Conservation (phyloP, 2,329 filamentous ascomycete species). For the Stachybotrys chartarum region DNA sequence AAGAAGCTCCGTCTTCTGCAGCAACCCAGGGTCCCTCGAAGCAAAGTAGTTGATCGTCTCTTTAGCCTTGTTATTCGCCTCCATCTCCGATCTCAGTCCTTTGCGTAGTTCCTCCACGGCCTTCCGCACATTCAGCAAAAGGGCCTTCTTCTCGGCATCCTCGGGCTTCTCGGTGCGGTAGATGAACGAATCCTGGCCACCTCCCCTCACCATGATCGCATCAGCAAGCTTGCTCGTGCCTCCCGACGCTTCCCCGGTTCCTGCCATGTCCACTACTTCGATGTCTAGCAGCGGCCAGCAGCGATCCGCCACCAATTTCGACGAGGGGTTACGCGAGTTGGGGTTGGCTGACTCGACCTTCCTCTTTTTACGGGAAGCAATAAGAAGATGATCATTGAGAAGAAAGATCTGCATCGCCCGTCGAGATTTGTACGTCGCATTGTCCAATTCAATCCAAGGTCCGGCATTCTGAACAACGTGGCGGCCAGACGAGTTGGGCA, state of each 20-base stretch:
- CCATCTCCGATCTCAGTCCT: slow-evolving; percentile 75
- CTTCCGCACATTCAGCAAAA: slow-evolving; percentile 87
- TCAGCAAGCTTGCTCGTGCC: slow-evolving; percentile 62
- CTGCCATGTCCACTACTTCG: slow-evolving; percentile 82
- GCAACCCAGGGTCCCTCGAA: slow-evolving; percentile 65
- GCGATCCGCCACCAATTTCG: slow-evolving; percentile 83
- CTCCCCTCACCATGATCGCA: slow-evolving; percentile 80
- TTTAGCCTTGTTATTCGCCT: slow-evolving; percentile 75
- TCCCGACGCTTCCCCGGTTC: slow-evolving; percentile 48
- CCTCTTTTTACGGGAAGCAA: slow-evolving; percentile 90
- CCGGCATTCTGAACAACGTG: slow-evolving; percentile 92
- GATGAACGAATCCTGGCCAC: slow-evolving; percentile 86
- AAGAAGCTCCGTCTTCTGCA: slow-evolving; percentile 73
- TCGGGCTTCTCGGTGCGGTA: slow-evolving; percentile 84
- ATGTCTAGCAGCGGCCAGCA: slow-evolving; percentile 94
- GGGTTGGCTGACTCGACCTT: slow-evolving; percentile 60
- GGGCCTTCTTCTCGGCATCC: slow-evolving; percentile 66
- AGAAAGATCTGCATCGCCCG: slow-evolving; percentile 86
- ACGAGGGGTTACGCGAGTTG: slow-evolving; percentile 45
- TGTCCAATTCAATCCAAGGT: slow-evolving; percentile 93
- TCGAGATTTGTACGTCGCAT: slow-evolving; percentile 91
- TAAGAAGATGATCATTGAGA: slow-evolving; percentile 86
- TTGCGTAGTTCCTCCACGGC: slow-evolving; percentile 88
- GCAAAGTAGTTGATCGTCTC: slow-evolving; percentile 85
- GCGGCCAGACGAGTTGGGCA: slow-evolving; percentile 83